Evolutionary conservation across 2,329 filamentous ascomycete species (phyloP).

Genomic region (Ceratocystis smalleyi): DNA sequence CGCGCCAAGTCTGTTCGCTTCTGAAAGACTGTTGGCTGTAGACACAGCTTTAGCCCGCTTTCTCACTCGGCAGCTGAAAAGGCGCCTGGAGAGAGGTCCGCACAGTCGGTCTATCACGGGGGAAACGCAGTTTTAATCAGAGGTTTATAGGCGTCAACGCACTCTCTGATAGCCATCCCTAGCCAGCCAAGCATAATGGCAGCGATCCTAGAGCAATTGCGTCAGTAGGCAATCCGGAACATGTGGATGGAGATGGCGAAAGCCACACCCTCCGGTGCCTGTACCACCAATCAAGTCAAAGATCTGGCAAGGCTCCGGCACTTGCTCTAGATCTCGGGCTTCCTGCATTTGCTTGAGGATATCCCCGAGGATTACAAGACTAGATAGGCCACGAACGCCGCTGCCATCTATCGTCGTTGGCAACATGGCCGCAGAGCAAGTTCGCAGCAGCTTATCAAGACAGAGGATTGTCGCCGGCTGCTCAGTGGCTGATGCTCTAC

Average conservation of each 20-base stretch:
- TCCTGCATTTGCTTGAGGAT: constrained; percentile 19
- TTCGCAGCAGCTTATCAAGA: background rate
- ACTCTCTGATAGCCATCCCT: background rate
- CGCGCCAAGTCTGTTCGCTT: constrained; percentile 21
- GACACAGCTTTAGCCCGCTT: constrained; percentile 21
- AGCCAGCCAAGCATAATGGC: background rate
- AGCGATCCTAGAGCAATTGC: background rate
- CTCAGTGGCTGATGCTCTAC: no score
- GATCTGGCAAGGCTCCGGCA: constrained; percentile 20
- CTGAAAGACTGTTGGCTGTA: constrained; percentile 22
- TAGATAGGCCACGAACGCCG: constrained; percentile 21
- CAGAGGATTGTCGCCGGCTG: background rate
- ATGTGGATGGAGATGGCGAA: no score
- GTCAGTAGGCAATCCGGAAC: no score
- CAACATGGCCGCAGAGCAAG: background rate
- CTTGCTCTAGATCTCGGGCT: constrained; percentile 14
- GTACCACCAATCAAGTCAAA: constrained; percentile 19
- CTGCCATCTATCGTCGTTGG: constrained; percentile 19
- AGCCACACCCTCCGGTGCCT: no score
- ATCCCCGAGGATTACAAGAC: constrained; percentile 20
- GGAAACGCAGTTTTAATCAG: background rate
- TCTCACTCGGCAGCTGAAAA: background rate
- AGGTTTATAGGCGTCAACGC: background rate
- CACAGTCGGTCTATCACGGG: background rate
- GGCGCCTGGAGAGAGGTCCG: background rate